phyloP scores from a whole-genome alignment of 2,329 filamentous ascomycete genomes.

The Xylariaceae sp. region DNA sequence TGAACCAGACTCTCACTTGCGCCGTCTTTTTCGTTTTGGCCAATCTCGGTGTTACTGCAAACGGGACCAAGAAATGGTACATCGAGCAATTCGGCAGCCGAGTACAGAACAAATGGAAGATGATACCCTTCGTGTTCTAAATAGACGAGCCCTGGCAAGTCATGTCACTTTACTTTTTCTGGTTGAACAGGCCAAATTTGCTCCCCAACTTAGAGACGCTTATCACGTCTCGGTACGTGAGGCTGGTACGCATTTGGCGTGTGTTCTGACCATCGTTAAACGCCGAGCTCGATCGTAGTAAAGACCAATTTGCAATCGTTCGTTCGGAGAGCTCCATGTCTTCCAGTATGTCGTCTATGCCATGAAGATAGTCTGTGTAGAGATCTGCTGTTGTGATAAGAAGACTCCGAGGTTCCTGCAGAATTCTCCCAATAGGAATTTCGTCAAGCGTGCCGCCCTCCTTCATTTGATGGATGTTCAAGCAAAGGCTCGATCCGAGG shows the following conservation, averaged over 20 bases:
- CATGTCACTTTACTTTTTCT: conserved; percentile 37
- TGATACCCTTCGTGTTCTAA: conserved; percentile 67
- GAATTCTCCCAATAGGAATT: conserved; percentile 51
- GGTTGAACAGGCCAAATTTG: conserved; percentile 52
- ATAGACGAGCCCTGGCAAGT: conserved; percentile 16
- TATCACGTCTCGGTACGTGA: conserved; percentile 82
- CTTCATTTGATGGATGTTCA: conserved; percentile 67
- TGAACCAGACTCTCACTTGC: conserved; percentile 70
- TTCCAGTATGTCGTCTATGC: conserved; percentile 60
- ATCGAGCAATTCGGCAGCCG: conserved; percentile 64
- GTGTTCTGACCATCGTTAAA: conserved; percentile 50
- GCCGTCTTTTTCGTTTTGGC: conserved; percentile 67
- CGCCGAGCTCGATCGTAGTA: conserved; percentile 49
- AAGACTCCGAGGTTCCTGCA: conserved; percentile 80
- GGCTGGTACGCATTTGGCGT: conserved; percentile 60
- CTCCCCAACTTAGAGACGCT: conserved; percentile 70
- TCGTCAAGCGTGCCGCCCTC: conserved; percentile 53
- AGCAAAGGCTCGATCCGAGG: conserved; percentile 68
- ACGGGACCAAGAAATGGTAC: conserved; percentile 76
- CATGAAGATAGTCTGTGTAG: conserved; percentile 69
- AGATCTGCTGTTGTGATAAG: conserved; percentile 65
- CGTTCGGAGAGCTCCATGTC: conserved; percentile 59
- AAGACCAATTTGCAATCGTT: conserved; percentile 67
- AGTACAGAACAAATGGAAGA: conserved; percentile 62
- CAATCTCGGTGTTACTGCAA: conserved; percentile 78